A percentile compares a stretch with the other conserved stretches of the same genome.
These are phyloP conservation scores for Drosera capensis DNA, from an alignment of 148 eudicot species.

Conservation along the genomic window DNA sequence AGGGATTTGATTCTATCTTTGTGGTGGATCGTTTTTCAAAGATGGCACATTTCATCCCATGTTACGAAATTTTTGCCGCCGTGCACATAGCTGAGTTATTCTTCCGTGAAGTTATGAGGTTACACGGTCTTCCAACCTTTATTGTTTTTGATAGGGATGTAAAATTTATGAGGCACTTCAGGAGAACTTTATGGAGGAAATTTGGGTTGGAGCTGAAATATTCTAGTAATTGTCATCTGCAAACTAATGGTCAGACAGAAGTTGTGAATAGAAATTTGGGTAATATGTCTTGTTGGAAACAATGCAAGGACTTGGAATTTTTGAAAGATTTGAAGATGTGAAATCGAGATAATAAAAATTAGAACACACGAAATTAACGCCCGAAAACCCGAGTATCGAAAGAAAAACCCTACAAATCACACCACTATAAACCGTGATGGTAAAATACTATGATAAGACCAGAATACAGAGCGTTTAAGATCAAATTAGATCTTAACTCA, in stretches of 20 bases:
- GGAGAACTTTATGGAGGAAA: not conserved
- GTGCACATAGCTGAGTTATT: not conserved
- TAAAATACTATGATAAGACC: too few species aligned
- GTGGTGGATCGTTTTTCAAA: not conserved
- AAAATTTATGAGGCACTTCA: not conserved
- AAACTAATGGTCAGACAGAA: not conserved
- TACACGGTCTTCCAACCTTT: not conserved
- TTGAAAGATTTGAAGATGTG: too few species aligned
- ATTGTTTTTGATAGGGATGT: not conserved
- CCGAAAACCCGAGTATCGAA: too few species aligned
- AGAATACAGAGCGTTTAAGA: too few species aligned
- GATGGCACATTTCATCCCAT: not conserved
- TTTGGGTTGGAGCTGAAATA: not conserved
- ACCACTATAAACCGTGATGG: too few species aligned
- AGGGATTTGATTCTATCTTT: not conserved
- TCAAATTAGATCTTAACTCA: too few species aligned
- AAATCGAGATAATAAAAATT: too few species aligned
- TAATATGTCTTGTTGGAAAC: not conserved
- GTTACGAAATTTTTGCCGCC: not conserved
- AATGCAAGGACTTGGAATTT: not conserved
- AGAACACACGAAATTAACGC: too few species aligned
- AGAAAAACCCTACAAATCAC: too few species aligned
- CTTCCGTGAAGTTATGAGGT: not conserved
- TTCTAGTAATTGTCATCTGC: not conserved
- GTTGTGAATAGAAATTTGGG: not conserved